Base-by-base conservation (phyloP, 768 basidiomycete species). In the Cystofilobasidium ferigula region DNA sequence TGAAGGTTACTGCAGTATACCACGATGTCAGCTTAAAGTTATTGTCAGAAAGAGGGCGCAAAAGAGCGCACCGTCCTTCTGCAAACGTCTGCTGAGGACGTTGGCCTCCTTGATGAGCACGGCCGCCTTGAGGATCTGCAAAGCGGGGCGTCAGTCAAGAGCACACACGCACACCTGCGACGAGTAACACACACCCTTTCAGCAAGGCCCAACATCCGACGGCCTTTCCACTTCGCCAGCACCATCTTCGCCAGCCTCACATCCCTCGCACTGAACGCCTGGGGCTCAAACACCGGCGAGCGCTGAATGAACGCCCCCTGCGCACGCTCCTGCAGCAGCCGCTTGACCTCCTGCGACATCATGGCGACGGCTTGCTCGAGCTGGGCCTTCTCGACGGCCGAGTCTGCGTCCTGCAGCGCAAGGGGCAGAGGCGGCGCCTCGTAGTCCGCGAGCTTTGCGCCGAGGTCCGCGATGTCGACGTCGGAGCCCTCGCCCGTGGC, bases 81-180 rank as follows among this genome's bases (percentile, higher is more conserved):
- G 24, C 3, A 62, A 26, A 18, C 60, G 30, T 6, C 45, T 18
- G 36, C 54, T 59, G 71, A 95, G 87, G 54, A 97, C 81, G 75
- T 95, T 97, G 7, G 91, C 94, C 77, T 99, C 95, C 76, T 95
- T 93, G 45, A 97, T 79, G 63, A 86, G 74, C 1, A 92, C 85
- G 13, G 93, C 93, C 73, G 83, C 86, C 8, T 86, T 85, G 60
- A 98, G 78, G 28, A 92, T 84, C 61, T 63, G 48, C 16, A 47
- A 3, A 42, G 40, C 40, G 10, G 20, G 10, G 10, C 40, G 40
- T 10, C 10, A 42, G 40, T 10, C 40, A 42, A n/a, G n/a, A n/a
- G n/a, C n/a, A n/a, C n/a, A n/a, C 16, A 7, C 16, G 40, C 3
- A 42, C 7, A 18, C 3, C 14, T 18, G 40, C 7, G 16, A 42